phyloP scores from a whole-genome alignment of 192 early-diverging fungal genomes.

The Coemansia sp. region DNA sequence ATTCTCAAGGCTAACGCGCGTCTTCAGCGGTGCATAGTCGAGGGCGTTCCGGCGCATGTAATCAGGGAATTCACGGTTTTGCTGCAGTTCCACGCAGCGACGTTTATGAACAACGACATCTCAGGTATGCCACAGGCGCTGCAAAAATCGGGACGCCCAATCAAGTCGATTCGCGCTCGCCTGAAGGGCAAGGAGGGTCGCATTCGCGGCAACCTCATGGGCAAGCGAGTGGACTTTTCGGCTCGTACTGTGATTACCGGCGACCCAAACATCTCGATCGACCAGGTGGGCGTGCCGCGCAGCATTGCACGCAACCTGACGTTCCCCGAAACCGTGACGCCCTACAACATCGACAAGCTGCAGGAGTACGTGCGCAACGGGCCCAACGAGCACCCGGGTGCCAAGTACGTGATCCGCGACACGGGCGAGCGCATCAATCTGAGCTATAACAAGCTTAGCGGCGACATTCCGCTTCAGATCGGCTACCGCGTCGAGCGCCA shows the following conservation, averaged over 20 bases:
- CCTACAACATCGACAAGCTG: conserved; percentile 89
- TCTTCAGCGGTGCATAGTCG: conserved; percentile 73
- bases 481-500: conserved; percentile 96
- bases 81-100: conserved; percentile 92
- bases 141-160: conserved; percentile 91
- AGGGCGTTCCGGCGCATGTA: conserved; percentile 85
- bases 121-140: conserved; percentile 84
- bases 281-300: conserved; percentile 97
- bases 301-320: conserved; percentile 96
- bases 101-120: conserved; percentile 97
- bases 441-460: conserved; percentile 76
- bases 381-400: conserved; percentile 90
- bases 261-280: conserved; percentile 95
- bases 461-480: conserved; percentile 79
- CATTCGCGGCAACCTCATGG: conserved; percentile 98
- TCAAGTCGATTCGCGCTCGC: conserved; percentile 93
- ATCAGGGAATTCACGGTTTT: conserved; percentile 84
- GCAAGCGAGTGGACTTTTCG: conserved; percentile 99
- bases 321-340: conserved; percentile 95
- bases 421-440: conserved; percentile 92
- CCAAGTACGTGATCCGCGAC: conserved; percentile 94
- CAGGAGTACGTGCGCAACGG: conserved; percentile 88
- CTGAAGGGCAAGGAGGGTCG: conserved; percentile 99
- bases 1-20: conserved; percentile 91
- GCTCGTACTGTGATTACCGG: conserved; percentile 99